Base-by-base conservation (phyloP, 139 green algal genomes). In the Desmodesmus armatus region DNA sequence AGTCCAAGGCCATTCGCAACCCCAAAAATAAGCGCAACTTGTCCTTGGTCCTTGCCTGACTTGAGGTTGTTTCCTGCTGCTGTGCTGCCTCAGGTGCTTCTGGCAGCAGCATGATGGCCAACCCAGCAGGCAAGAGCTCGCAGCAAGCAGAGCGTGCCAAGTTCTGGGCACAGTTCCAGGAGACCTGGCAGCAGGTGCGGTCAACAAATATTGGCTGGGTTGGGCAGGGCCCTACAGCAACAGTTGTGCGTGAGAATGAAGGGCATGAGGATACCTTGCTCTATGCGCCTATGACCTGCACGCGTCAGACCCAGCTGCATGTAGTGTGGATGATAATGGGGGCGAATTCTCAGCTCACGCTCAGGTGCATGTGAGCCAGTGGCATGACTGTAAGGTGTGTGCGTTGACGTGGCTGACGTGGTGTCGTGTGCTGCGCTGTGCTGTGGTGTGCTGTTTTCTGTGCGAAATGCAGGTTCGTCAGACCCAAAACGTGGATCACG, bases 141-240 rank as follows among this genome's bases (percentile, higher is more conserved):
- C 82, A 87, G 82, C 82, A 87, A 43, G 82, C 82, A 13, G 82
- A 87, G 72, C 41, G 82, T 25, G 82, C 82, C 40, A 87, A 87
- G 82, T 87, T 87, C 41, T 87, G 82, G 82, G 82, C 82, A 37
- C 82, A 87, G 82, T 87, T 87, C 72, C 71, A 87, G 43, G 82
- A 87, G 31, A 82, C 82, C 1, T 87, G 82, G 82, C 82, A 87
- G 74, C 82, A 87, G 72, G 82, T 87, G 70, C 2, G 80, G n/a
- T 21, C 3, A 43, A 25, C 17, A 25, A 78, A 51, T 40, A n/a
- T n/a, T n/a, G n/a, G n/a, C n/a, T n/a, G n/a, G n/a, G n/a, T n/a
- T 7, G 7, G 33, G 67, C 67, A 55, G 47, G 47, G 47, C 47
- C 7, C 47, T 21, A 7, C 7, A 55, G 13, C 13, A 13, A 55